These are phyloP conservation scores for Blastobotrys attinorum DNA, from an alignment of 805 yeast species.

Conservation along the genomic window DNA sequence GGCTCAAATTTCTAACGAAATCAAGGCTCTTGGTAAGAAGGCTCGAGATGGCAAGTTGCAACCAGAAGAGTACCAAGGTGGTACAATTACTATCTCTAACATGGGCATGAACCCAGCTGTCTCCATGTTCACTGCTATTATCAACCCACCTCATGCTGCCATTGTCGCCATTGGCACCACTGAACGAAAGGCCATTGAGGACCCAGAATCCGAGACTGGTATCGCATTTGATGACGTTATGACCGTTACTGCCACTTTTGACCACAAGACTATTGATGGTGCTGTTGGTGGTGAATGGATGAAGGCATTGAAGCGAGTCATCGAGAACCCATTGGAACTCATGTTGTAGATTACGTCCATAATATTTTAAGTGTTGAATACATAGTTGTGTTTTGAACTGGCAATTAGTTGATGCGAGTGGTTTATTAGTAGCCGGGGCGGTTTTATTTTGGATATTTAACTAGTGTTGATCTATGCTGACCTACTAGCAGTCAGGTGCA, in stretches of 20 bases:
- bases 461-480: background rate
- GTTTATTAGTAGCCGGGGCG: too few species aligned
- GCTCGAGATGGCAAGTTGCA: conserved; percentile 88
- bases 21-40: conserved; percentile 91
- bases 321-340: conserved; percentile 95
- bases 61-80: conserved; percentile 99
- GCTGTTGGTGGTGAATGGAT: conserved; percentile 97
- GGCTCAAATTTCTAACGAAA: conserved; percentile 66
- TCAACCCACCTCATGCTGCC: conserved; percentile 95
- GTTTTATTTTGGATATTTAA: too few species aligned
- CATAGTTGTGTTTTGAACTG: background rate
- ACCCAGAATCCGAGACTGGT: conserved; percentile 83
- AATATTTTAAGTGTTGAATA: background rate
- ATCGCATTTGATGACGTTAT: conserved; percentile 87
- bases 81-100: conserved; percentile 97
- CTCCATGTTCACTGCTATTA: conserved; percentile 84
- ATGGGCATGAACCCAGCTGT: conserved; percentile 98
- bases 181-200: conserved; percentile 88
- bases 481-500: background rate
- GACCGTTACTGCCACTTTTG: conserved; percentile 92
- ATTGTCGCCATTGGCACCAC: conserved; percentile 92
- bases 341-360: conserved; percentile 49
- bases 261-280: conserved; percentile 96
- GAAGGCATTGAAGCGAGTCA: conserved; percentile 79
- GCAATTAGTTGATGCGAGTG: too few species aligned